These are phyloP conservation scores for Xylaria sp. DNA, from an alignment of 2,329 filamentous ascomycete species.

Conservation along the genomic window DNA sequence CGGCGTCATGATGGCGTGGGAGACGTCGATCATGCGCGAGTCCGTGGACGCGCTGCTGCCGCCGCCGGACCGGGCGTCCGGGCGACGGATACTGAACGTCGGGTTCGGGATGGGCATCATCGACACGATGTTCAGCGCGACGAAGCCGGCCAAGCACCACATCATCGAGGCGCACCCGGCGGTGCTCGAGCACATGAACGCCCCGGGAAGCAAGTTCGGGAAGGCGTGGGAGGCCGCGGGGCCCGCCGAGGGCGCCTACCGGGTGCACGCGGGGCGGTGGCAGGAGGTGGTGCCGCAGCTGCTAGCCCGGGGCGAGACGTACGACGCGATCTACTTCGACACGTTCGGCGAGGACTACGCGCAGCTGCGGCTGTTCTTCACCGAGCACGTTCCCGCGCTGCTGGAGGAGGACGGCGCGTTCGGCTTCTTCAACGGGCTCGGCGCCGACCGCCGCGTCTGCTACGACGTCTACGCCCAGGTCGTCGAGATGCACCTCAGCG, in stretches of 20 bases:
- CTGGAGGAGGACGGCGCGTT: slow-evolving; percentile 75
- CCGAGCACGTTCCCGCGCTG: slow-evolving; percentile 79
- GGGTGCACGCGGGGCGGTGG: slow-evolving; percentile 76
- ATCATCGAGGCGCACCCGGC: slow-evolving; percentile 84
- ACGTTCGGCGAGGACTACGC: slow-evolving; percentile 95
- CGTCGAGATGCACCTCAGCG: slow-evolving; percentile 85
- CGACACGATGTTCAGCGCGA: slow-evolving; percentile 73
- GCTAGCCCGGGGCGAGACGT: slow-evolving; percentile 68
- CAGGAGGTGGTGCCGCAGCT: slow-evolving; percentile 76
- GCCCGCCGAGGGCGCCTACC: slow-evolving; percentile 68
- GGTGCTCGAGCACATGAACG: slow-evolving; percentile 67
- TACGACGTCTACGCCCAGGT: slow-evolving; percentile 97
- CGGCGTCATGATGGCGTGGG: slow-evolving; percentile 94
- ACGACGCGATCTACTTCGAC: slow-evolving; percentile 95
- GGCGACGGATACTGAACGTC: slow-evolving; percentile 77
- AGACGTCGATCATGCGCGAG: slow-evolving; percentile 80
- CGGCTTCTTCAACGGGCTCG: slow-evolving; percentile 88
- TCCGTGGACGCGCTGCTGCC: slow-evolving; percentile 72
- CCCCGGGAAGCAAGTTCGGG: slow-evolving; percentile 54
- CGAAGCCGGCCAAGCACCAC: slow-evolving; percentile 71
- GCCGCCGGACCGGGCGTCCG: slow-evolving; percentile 45
- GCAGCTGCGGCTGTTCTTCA: slow-evolving; percentile 84
- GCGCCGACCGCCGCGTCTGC: slow-evolving; percentile 87
- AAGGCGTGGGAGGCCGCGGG: slow-evolving; percentile 56
- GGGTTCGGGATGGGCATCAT: slow-evolving; percentile 93